These are phyloP conservation scores for Solanum okadae DNA, from an alignment of 257 asterid species.

Conservation along the genomic window DNA sequence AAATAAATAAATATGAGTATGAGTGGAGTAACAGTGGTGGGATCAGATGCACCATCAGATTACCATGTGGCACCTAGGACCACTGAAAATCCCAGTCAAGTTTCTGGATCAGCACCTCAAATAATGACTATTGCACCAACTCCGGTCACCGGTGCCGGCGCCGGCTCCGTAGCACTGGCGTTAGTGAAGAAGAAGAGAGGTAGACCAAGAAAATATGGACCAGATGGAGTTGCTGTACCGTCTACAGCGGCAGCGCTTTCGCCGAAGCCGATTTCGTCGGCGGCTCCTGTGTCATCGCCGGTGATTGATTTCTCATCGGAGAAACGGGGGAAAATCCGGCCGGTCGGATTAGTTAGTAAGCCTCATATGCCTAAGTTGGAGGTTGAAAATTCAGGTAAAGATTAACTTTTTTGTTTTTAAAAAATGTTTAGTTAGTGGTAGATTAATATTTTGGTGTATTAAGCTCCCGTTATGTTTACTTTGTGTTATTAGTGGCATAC, in stretches of 20 bases:
- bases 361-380: slow-evolving; percentile 39
- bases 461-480: neutral
- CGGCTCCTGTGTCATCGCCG: slow-evolving; percentile 50
- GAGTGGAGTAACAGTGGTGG: slow-evolving; percentile 79
- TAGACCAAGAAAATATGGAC: slow-evolving; percentile 82
- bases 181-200: slow-evolving; percentile 75
- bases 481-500: neutral
- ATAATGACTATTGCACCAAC: slow-evolving; percentile 11
- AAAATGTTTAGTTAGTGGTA: neutral
- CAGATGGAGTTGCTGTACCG: slow-evolving; percentile 56
- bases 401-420: neutral
- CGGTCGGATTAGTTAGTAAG: slow-evolving; percentile 39
- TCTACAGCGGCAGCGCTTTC: slow-evolving; percentile 23
- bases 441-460: neutral
- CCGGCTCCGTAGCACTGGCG: neutral
- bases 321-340: slow-evolving; percentile 50
- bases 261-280: slow-evolving; percentile 77
- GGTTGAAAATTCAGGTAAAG: slow-evolving; percentile 39
- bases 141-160: slow-evolving; percentile 21
- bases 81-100: slow-evolving; percentile 25
- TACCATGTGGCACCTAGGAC: slow-evolving; percentile 75
- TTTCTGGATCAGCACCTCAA: slow-evolving; percentile 22
- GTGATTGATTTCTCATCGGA: slow-evolving; percentile 77
- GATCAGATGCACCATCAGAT: slow-evolving; percentile 91
- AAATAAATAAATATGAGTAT: slow-evolving; percentile 9